Evolutionary conservation across 2,329 filamentous ascomycete genomes (phyloP).

Genomic region (Karstenula rhodostoma): DNA sequence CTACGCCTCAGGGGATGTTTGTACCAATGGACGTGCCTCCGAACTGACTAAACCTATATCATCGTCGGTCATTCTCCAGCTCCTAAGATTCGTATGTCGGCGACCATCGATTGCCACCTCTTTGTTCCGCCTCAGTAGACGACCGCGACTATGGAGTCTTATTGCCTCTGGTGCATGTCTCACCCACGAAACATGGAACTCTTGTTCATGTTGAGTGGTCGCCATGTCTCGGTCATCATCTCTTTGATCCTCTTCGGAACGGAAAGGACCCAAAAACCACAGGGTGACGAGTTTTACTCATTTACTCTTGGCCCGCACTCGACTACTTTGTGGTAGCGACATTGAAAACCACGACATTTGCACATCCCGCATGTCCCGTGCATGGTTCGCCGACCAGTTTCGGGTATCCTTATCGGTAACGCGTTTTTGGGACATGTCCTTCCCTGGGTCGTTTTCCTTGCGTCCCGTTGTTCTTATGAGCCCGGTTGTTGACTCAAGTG

Average conservation of each 20-base stretch:
- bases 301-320: too few species aligned
- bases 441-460: neutral
- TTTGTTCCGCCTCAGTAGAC: neutral
- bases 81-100: neutral
- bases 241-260: too few species aligned
- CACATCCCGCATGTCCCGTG: too few species aligned
- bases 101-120: neutral
- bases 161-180: neutral
- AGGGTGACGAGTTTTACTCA: too few species aligned
- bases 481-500: constrained; percentile 26
- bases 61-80: neutral
- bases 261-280: too few species aligned
- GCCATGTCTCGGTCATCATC: too few species aligned
- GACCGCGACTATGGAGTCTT: neutral
- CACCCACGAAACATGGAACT: too few species aligned
- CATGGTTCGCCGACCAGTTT: too few species aligned
- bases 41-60: neutral
- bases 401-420: too few species aligned
- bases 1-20: neutral
- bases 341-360: too few species aligned
- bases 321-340: too few species aligned
- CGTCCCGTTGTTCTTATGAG: neutral
- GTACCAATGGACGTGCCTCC: neutral
- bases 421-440: neutral
- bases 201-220: too few species aligned